A percentile compares a stretch with the other conserved stretches of the same genome.
Evolutionary conservation across 306 rosid species (phyloP).

Genomic region (Astragalus membranaceus): DNA sequence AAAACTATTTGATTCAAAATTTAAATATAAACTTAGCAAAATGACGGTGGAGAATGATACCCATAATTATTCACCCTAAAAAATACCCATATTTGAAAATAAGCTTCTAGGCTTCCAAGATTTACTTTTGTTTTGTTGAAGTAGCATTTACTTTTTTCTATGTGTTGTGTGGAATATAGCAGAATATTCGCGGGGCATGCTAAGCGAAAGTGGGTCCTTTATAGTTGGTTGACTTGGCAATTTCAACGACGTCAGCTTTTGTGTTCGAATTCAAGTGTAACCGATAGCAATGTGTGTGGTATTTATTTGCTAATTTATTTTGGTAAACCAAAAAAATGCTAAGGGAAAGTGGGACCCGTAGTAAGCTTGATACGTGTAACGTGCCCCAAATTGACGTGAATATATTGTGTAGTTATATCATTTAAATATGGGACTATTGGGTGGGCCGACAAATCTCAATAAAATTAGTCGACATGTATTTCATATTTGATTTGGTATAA

Average conservation of each 20-base stretch:
- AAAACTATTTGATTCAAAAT: no score
- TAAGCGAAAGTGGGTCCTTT: no score
- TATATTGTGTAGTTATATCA: no score
- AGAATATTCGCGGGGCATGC: constrained; percentile 2
- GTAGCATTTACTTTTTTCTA: not conserved
- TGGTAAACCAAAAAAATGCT: no score
- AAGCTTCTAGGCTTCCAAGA: constrained; percentile 11
- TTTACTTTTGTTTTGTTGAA: not conserved
- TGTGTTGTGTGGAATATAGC: not conserved
- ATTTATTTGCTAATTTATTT: no score
- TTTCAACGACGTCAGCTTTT: no score
- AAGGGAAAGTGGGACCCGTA: constrained; percentile 1
- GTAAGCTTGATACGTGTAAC: not conserved
- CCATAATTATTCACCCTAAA: no score
- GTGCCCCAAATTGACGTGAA: constrained; percentile 6
- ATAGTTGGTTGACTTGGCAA: no score
- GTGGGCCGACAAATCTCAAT: not conserved
- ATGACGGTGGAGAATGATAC: no score
- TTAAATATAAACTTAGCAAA: constrained; percentile 2
- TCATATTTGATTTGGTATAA: no score
- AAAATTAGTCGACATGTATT: not conserved
- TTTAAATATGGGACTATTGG: not conserved
- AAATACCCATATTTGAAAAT: not conserved
- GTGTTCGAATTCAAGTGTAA: no score
- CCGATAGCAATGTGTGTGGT: no score